phyloP scores from a whole-genome alignment of 1,284 basidiomycete genomes.

The Ganoderma multipileum region DNA sequence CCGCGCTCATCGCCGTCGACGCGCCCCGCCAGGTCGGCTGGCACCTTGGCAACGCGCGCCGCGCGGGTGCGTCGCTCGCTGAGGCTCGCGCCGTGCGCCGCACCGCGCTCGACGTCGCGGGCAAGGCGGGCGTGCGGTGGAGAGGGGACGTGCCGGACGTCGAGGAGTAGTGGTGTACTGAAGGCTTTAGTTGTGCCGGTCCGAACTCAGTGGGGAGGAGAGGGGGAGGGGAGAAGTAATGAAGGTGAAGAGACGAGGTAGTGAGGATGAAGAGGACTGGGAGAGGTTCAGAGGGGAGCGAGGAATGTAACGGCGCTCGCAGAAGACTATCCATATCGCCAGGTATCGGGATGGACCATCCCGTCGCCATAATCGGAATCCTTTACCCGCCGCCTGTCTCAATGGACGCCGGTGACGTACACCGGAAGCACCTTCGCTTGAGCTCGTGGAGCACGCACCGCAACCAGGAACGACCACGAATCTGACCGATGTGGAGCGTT shows the following conservation, averaged over 20 bases:
- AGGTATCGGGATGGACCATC: neutral
- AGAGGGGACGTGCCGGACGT: slow-evolving; percentile 49
- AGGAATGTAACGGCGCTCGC: neutral
- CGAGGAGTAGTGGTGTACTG: neutral
- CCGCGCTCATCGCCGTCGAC: slow-evolving; percentile 57
- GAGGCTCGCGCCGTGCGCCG: slow-evolving; percentile 42
- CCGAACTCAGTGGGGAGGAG: neutral
- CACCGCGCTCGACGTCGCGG: slow-evolving; percentile 42
- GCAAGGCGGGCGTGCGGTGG: slow-evolving; percentile 50
- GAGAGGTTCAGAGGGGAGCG: neutral
- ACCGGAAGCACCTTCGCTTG: neutral
- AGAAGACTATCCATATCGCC: neutral
- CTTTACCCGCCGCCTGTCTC: neutral
- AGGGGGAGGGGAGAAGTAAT: neutral
- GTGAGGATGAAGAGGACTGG: neutral
- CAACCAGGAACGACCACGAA: neutral
- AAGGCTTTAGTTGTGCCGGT: neutral
- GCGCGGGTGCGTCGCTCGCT: slow-evolving; percentile 41
- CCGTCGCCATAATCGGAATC: neutral
- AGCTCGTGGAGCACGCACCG: neutral
- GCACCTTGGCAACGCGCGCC: slow-evolving; percentile 55
- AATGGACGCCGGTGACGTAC: neutral
- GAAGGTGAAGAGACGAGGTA: neutral
- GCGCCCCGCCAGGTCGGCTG: slow-evolving; percentile 61
- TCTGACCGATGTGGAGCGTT: neutral